Evolutionary conservation across 345 rosid species (phyloP).

Genomic region (Eucalyptus erythrocorys): DNA sequence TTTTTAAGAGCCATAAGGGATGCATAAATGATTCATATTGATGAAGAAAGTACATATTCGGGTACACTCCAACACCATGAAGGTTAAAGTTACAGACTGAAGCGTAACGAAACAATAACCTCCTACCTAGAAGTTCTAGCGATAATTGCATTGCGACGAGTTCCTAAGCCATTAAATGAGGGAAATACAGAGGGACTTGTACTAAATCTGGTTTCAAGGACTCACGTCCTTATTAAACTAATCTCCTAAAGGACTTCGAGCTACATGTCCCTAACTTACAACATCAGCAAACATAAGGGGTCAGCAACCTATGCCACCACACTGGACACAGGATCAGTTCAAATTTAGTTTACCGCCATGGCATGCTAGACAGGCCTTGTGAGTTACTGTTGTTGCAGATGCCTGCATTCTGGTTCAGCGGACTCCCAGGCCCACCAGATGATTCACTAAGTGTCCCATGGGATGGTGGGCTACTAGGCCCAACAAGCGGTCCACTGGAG

Average conservation of each 20-base stretch:
- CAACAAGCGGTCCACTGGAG: constrained; percentile 1
- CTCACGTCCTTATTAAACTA: neutral
- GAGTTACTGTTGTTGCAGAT: constrained; percentile 22
- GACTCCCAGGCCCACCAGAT: constrained; percentile 45
- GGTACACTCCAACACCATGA: neutral
- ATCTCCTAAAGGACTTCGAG: neutral
- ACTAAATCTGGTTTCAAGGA: neutral
- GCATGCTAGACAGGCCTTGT: constrained; percentile 15
- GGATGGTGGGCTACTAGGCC: constrained; percentile 27
- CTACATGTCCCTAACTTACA: neutral
- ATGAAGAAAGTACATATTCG: neutral
- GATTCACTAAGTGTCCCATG: constrained; percentile 45
- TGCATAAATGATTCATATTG: neutral
- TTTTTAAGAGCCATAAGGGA: neutral
- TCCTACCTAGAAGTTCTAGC: neutral
- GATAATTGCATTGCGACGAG: neutral
- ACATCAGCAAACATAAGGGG: neutral
- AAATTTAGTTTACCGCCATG: constrained; percentile 24
- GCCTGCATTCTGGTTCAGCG: constrained; percentile 28
- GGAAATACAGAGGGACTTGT: neutral
- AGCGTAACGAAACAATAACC: neutral
- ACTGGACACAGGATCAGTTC: neutral
- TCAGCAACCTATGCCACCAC: neutral
- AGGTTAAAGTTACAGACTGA: neutral
- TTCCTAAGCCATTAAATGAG: neutral